Percentiles rank a stretch among this genome's conserved stretches.
phyloP scores from a whole-genome alignment of 805 yeast genomes.

The Yarrowia sp. region DNA sequence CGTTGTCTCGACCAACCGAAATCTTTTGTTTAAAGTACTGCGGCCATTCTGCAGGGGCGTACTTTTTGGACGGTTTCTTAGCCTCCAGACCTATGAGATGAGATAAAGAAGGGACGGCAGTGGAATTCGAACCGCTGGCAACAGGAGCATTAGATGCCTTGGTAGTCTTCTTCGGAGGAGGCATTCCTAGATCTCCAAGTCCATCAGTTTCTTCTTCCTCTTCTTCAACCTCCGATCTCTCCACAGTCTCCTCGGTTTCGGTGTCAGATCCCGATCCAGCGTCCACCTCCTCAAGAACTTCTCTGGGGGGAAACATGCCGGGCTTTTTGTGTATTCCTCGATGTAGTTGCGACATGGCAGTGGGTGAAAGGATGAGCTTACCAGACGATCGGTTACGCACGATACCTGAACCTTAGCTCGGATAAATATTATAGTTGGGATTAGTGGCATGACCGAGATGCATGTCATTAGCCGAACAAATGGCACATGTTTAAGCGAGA shows the following conservation, averaged over 20 bases:
- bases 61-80: conserved; percentile 4
- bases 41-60: conserved; percentile 36
- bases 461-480: not conserved
- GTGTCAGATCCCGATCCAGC: conserved; percentile 28
- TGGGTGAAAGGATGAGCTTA: not conserved
- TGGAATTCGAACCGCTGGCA: not conserved
- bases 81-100: conserved; percentile 8
- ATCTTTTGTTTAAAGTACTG: conserved; percentile 26
- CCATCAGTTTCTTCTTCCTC: conserved; percentile 15
- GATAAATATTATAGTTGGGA: conserved; percentile 2
- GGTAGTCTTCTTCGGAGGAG: conserved; percentile 13
- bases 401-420: conserved; percentile 3
- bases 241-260: conserved; percentile 21
- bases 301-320: conserved; percentile 23
- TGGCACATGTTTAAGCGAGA: not conserved
- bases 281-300: conserved; percentile 22
- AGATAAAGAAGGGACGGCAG: not conserved
- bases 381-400: not conserved
- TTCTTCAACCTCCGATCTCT: not conserved
- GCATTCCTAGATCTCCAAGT: conserved; percentile 26
- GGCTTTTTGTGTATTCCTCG: conserved; percentile 32
- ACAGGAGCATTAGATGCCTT: not conserved
- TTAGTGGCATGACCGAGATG: not conserved
- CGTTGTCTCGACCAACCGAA: conserved; percentile 9
- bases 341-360: conserved; percentile 25